These are phyloP conservation scores for Colletotrichum lentis DNA, from an alignment of 2,329 filamentous ascomycete species.

Conservation along the genomic window DNA sequence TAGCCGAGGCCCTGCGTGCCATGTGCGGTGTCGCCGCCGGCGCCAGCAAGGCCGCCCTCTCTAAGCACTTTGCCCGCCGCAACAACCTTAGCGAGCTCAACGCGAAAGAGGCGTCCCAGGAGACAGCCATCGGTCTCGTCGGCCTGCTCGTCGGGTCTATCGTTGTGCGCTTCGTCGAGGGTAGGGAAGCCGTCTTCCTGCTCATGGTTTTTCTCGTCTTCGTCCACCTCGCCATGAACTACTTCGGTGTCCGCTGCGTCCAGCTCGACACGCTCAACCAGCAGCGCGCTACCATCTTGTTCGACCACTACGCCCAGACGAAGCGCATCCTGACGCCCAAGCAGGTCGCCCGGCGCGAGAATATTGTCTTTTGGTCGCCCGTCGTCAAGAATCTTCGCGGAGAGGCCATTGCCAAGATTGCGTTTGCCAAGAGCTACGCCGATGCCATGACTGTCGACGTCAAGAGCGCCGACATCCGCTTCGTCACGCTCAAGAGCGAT, in stretches of 20 bases:
- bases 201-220: constrained; percentile 76
- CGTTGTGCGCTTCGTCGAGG: constrained; percentile 78
- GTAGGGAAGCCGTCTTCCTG: constrained; percentile 75
- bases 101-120: constrained; percentile 93
- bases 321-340: constrained; percentile 67
- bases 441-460: constrained; percentile 40
- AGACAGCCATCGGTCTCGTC: constrained; percentile 87
- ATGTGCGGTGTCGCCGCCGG: constrained; percentile 91
- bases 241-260: constrained; percentile 83
- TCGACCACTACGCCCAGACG: constrained; percentile 64
- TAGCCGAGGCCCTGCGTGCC: constrained; percentile 61
- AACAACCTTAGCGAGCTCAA: constrained; percentile 94
- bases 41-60: constrained; percentile 88
- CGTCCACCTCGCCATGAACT: constrained; percentile 85
- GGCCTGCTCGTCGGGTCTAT: constrained; percentile 87
- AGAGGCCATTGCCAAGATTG: constrained; percentile 48
- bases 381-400: constrained; percentile 44
- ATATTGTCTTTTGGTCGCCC: constrained; percentile 62
- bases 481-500: neutral
- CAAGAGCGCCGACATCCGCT: constrained; percentile 8
- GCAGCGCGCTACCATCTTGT: constrained; percentile 83
- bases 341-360: constrained; percentile 71
- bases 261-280: constrained; percentile 85
- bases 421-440: constrained; percentile 53
- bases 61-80: constrained; percentile 86